Evolutionary conservation across 2,329 filamentous ascomycete species (phyloP), one percentile per base, ranked within the genome.

Genomic region (Apiospora marii): DNA sequence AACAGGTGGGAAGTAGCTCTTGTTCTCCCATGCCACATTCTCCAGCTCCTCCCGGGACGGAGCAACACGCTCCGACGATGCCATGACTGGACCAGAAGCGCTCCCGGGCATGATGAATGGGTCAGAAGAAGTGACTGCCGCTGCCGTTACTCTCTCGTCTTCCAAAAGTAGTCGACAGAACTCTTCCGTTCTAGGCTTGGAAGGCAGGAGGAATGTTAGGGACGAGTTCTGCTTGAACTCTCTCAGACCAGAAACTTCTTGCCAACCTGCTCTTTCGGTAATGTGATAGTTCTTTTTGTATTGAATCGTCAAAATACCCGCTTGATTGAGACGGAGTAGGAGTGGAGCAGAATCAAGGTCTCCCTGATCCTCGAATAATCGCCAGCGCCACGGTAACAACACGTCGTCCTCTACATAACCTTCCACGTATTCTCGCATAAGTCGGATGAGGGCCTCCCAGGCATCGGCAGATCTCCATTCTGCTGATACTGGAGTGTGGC

Each of bases 51-150:
- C 7, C 16, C 4, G 53, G 16, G 53, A 61, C 30, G 53, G 30
- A 61, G 53, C 30, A 61, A 61, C 16, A n/a, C 53, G 53, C 53
- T 61, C 53, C 53, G 53, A 61, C 30, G 30, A 61, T 61, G 19
- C 8, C 22, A 61, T 61, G 19, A n/a, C 53, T 61, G 19, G 53
- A 7, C 7, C 19, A 61, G 19, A 37, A 61, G 53, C 53, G 53
- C 53, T 61, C 30, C 30, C 53, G 30, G 53, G 53, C 53, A 61
- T 37, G 19, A 61, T 37, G 10, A 37, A 37, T 61, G 19, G 53
- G 53, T 5, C 19, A 61, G 13, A 34, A 58, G 53, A 61, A 61
- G 16, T 61, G 19, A 61, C 30, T n/a, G 8, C 53, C 30, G 30
- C 27, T 61, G 53, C 53, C 53, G 53, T 61, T 37, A 61, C 12